Evolutionary conservation across 257 asterid species (phyloP).

Genomic region (Solanum dulcamara): DNA sequence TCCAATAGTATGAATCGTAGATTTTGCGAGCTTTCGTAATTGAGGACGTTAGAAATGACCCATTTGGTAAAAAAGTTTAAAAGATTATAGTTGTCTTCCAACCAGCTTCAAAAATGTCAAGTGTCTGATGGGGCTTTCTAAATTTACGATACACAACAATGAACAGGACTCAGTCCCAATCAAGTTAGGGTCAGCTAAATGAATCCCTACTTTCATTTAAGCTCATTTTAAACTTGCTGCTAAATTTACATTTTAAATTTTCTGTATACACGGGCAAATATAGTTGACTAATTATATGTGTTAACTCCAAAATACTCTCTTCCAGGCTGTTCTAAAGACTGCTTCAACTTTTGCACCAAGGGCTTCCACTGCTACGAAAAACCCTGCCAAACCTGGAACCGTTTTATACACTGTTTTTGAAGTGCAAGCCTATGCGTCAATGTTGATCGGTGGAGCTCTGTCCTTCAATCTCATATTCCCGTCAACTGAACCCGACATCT

Average conservation of each 20-base stretch:
- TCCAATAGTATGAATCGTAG: background rate
- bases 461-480: constrained; percentile 87
- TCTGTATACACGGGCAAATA: background rate
- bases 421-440: constrained; percentile 72
- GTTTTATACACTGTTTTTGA: constrained; percentile 69
- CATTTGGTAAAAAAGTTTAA: background rate
- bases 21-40: background rate
- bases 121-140: background rate
- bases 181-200: background rate
- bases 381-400: constrained; percentile 83
- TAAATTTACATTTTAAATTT: background rate
- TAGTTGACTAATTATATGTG: background rate
- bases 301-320: background rate
- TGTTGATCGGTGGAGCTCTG: constrained; percentile 76
- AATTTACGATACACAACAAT: background rate
- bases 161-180: background rate
- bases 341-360: constrained; percentile 98
- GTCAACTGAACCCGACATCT: constrained; percentile 79
- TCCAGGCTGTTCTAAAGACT: constrained; percentile 89
- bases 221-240: background rate
- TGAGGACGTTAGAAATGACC: background rate
- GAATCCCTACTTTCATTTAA: background rate
- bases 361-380: constrained; percentile 80
- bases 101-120: background rate
- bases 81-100: background rate